Base-by-base conservation (phyloP, 345 rosid genomes). In the Boechera stricta region DNA sequence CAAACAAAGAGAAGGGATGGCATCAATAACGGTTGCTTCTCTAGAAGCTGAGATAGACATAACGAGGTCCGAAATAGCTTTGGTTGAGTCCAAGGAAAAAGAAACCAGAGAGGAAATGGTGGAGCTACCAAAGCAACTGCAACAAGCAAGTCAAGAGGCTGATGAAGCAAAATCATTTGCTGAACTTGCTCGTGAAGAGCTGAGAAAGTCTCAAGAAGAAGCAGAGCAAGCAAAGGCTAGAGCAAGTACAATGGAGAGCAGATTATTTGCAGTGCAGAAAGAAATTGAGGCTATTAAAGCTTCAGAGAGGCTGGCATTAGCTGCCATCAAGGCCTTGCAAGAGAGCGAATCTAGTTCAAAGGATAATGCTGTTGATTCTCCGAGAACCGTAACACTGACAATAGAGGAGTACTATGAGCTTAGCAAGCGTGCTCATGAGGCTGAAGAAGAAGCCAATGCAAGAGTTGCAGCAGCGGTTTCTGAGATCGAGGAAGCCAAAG, bases 261-360 rank as follows among this genome's bases (percentile, higher is more conserved):
- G 89, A 74, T 81, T 94, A 64, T 71, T 82, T 38, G 95, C 95
- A 6, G 88, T 91, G 69, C 87, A 78, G 59, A 94, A 92, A 82
- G 97, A 92, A 81, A 94, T 86, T 31, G 95, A 88, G 77, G 94
- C 97, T 64, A 87, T 95, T 49, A 89, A 75, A 80, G 95, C 97
- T 78, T 90, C 98, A 2, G 97, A 92, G 77, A 88, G 85, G 49
- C 65, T 94, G 69, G 98, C 98, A 53, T 76, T 88, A 68, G 91
- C 93, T 49, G 92, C 98, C 64, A 85, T 94, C 67, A 89, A 88
- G 72, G 98, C 97, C 0, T 80, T 92, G 84, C 89, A 89, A 78
- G 97, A 90, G 85, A 89, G 97, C 45, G 94, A 87, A 84, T 74
- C 87, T 39, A 78, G 86, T 28, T 82, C 69, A 78, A 82, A 64